Evolutionary conservation across 2,329 filamentous ascomycete genomes (phyloP).

Genomic region (Fusarium pseudonygamai): DNA sequence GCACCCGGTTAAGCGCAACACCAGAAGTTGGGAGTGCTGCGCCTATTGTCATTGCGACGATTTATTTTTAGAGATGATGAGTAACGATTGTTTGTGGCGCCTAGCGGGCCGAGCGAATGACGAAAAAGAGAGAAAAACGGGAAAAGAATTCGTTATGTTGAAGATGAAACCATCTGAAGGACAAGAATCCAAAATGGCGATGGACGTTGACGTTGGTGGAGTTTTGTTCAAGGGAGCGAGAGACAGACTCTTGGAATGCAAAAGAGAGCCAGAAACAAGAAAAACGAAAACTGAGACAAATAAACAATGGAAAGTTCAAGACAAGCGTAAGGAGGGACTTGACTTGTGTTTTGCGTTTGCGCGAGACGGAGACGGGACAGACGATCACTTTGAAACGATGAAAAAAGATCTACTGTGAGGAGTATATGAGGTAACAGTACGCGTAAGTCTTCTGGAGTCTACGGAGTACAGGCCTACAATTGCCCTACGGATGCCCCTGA

Average conservation of each 20-base stretch:
- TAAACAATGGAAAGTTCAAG: slow-evolving; percentile 5
- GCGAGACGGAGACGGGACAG: not conserved
- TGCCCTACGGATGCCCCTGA: slow-evolving; percentile 16
- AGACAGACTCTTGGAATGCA: not conserved
- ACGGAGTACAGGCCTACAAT: slow-evolving; percentile 16
- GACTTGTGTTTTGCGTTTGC: not conserved
- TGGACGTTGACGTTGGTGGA: not conserved
- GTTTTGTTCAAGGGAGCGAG: slow-evolving; percentile 4
- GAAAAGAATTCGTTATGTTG: not conserved
- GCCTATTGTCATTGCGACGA: slow-evolving; percentile 20
- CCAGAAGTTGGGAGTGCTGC: slow-evolving; percentile 18
- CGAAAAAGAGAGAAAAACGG: not conserved
- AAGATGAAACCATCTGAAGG: slow-evolving; percentile 6
- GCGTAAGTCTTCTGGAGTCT: slow-evolving; percentile 15
- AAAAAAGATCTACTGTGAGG: slow-evolving; percentile 1
- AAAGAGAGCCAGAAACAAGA: not conserved
- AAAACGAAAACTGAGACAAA: not conserved
- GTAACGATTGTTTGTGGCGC: slow-evolving; percentile 13
- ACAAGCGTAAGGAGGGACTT: slow-evolving; percentile 31
- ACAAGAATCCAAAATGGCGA: not conserved
- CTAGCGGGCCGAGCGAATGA: slow-evolving; percentile 15
- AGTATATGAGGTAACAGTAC: slow-evolving; percentile 28
- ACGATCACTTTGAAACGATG: slow-evolving; percentile 9
- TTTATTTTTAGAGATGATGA: not conserved
- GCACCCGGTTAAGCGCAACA: slow-evolving; percentile 27